Evolutionary conservation across 306 rosid species (phyloP), one percentile per base, ranked within the genome.

Genomic region (Prunus mume): DNA sequence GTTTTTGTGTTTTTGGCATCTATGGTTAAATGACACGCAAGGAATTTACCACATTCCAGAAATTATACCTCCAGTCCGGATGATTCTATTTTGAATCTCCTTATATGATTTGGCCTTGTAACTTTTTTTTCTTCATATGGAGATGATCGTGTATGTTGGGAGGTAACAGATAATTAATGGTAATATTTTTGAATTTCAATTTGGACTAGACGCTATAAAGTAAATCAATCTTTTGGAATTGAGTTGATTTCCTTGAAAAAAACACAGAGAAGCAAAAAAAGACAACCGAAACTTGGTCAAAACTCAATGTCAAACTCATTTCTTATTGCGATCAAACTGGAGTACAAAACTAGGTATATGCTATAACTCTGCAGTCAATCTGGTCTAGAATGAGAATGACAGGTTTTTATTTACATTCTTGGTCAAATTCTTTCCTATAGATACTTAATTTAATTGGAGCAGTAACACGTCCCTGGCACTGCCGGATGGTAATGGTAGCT

Each of bases 251-350:
- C 38, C 38, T 34, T 6, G 9, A 0, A 47, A 47, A 11, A 25
- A 25, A 25, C 1, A 25, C 2, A 25, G 27, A 25, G 27, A 25
- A 25, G 27, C 27, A 1, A 25, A 25, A 12, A 2, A 10, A 47
- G 4, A 47, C 38, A 32, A 47, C 17, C 14, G 28, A 61, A 61
- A 61, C n/a, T 43, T 43, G 11, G 4, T 67, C n/a, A 3, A 43
- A 58, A 25, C 45, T 73, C 45, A 22, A 15, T 41, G 76, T 24
- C 41, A 72, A 6, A 10, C 76, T 17, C 69, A 46, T 73, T 73
- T 60, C 14, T 45, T 73, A 73, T 61, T 73, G 47, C n/a, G n/a
- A 73, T 60, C 46, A 60, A 25, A 43, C 57, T 58, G 68, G 54
- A 14, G 38, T 43, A 58, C 55, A 43, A 43, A 73, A 72, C 32